A percentile compares a stretch with the other conserved stretches of the same genome.
Evolutionary conservation across 352 stramenopile genomes (phyloP).

Genomic region (Pelagophyceae sp.): DNA sequence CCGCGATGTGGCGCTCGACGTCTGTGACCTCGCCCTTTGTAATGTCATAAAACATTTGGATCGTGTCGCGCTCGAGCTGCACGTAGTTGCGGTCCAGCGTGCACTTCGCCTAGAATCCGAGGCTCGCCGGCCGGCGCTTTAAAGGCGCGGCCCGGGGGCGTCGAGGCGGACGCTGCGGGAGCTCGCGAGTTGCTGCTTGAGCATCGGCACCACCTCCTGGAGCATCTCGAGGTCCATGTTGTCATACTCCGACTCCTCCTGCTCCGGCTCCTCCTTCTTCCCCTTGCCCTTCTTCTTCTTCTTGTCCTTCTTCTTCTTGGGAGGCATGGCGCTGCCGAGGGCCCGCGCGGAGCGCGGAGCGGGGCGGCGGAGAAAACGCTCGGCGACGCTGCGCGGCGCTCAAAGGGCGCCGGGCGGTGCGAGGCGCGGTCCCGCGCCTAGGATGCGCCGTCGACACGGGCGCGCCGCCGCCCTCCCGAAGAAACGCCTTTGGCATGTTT

Average conservation of each 20-base stretch:
- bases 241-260: slow-evolving; percentile 62
- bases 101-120: too few relatives aligned
- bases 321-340: background rate
- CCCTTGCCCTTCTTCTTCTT: slow-evolving; percentile 30
- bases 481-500: too few relatives aligned
- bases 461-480: too few relatives aligned
- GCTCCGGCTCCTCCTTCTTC: slow-evolving; percentile 37
- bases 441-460: too few relatives aligned
- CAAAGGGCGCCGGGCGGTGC: too few relatives aligned
- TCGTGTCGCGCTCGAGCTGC: slow-evolving; percentile 84
- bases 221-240: slow-evolving; percentile 83
- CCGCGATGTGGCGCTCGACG: slow-evolving; percentile 73
- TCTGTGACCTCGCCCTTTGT: slow-evolving; percentile 79
- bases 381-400: too few relatives aligned
- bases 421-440: too few relatives aligned
- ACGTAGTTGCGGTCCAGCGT: slow-evolving; percentile 81
- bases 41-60: slow-evolving; percentile 87
- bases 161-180: too few relatives aligned
- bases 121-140: too few relatives aligned
- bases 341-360: too few relatives aligned
- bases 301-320: background rate
- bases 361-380: too few relatives aligned
- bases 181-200: slow-evolving; percentile 74
- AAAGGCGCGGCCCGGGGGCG: too few relatives aligned
- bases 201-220: slow-evolving; percentile 78